These are phyloP conservation scores for Chenopodium formosanum DNA, from an alignment of 148 eudicot genomes.

Conservation along the genomic window DNA sequence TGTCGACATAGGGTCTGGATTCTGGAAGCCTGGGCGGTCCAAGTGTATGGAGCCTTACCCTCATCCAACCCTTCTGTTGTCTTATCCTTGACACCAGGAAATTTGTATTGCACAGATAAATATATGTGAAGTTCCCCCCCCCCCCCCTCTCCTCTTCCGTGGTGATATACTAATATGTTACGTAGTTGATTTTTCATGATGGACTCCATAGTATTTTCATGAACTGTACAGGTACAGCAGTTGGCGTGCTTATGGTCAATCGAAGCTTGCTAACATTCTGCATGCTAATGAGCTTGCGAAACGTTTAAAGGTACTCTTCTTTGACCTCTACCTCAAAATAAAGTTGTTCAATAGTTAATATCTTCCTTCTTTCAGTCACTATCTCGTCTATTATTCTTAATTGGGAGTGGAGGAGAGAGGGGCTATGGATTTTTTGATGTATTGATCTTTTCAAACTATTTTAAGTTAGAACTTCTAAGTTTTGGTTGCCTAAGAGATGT, in stretches of 20 bases:
- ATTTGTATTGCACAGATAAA: neutral
- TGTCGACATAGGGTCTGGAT: neutral
- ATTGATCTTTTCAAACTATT: neutral
- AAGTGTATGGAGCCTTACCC: neutral
- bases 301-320: constrained; percentile 53
- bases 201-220: neutral
- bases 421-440: neutral
- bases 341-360: neutral
- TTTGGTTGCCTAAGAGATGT: neutral
- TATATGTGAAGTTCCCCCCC: too few relatives aligned
- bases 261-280: constrained; percentile 82
- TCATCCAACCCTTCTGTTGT: neutral
- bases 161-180: neutral
- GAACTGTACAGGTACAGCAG: constrained; percentile 51
- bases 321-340: neutral
- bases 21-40: neutral
- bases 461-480: neutral
- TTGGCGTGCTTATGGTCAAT: constrained; percentile 78
- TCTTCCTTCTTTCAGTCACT: neutral
- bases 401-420: neutral
- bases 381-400: neutral
- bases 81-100: neutral
- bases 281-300: constrained; percentile 78
- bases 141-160: neutral
- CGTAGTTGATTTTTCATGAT: neutral